Base-by-base conservation (phyloP, 2,329 filamentous ascomycete genomes). In the Trichophyton equinum region DNA sequence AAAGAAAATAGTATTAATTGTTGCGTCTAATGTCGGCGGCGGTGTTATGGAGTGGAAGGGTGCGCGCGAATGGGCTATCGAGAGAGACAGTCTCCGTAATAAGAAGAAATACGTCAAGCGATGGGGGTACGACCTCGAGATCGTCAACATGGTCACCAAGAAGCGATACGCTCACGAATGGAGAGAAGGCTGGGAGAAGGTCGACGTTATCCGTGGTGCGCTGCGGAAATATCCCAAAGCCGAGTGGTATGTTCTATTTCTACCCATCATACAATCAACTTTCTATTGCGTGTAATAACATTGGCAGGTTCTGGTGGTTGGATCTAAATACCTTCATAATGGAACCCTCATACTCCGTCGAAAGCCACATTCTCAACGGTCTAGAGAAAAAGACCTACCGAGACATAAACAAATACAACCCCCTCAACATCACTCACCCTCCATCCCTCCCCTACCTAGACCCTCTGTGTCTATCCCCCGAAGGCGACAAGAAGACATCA, bases 21-120 rank as follows among this genome's bases (percentile, higher is more conserved):
- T 97, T 20, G 91, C 88, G 25, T 91, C 94, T 60, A 99, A 99
- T 70, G 83, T 95, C 65, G 94, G 94, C 57, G 94, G 94, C 62
- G 94, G 94, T 68, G 94, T 99, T 6, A 97, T 97, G 91, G 92
- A 96, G 71, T 96, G 91, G 92, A 99, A 99, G 74, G 92, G 92
- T 0, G 88, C 92, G 20, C 84, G 91, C 63, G 94, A 99, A 76
- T 99, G 94, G 94, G 94, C 94, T 0, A 95, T 97, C 69, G 94
- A 99, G 76, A 82, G 94, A 72, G 91, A 97, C 77, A 97, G 92
- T 71, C 84, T 97, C 60, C 86, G 86, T 72, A 99, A 99, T 77
- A 99, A 99, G 79, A 86, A 87, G 71, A 88, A 86, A 69, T 99
- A 99, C 71, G 87, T 85, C 1, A 81, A 83, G 38, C 82, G 81